A percentile compares a stretch with the other conserved stretches of the same genome.
phyloP scores from a whole-genome alignment of 306 rosid genomes.

The Abrus precatorius region DNA sequence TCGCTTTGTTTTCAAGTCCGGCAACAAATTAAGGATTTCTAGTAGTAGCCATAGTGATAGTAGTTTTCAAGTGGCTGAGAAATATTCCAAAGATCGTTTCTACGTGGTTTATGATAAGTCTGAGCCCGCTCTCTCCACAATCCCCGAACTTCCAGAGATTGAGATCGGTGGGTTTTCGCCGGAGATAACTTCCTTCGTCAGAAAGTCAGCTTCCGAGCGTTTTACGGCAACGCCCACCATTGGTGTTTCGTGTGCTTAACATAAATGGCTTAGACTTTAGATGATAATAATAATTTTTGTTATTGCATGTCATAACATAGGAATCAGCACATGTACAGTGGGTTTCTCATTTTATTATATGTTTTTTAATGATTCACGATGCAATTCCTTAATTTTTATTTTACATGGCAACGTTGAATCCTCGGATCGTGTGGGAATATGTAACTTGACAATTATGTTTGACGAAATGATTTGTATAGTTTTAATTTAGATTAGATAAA shows the following conservation, averaged over 20 bases:
- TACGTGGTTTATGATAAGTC: slow-evolving; percentile 68
- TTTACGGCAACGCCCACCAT: slow-evolving; percentile 56
- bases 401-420: slow-evolving; percentile 19
- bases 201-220: slow-evolving; percentile 70
- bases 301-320: not conserved
- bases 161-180: slow-evolving; percentile 72
- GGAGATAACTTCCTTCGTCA: slow-evolving; percentile 67
- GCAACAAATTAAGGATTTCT: slow-evolving; percentile 23
- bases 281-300: not conserved
- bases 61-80: slow-evolving; percentile 43
- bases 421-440: not conserved
- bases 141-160: slow-evolving; percentile 78
- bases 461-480: not conserved
- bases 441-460: slow-evolving; percentile 15
- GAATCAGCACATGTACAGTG: not conserved
- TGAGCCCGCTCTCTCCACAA: slow-evolving; percentile 65
- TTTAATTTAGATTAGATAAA: too few species aligned
- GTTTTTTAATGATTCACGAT: slow-evolving; percentile 39
- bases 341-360: not conserved
- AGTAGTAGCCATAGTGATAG: not conserved
- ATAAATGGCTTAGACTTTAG: not conserved
- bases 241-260: slow-evolving; percentile 70
- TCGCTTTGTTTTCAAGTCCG: slow-evolving; percentile 71
- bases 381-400: slow-evolving; percentile 13
- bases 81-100: slow-evolving; percentile 59